Conservation (phyloP, 805 yeast species). For the Citeromyces nyonsensis region DNA sequence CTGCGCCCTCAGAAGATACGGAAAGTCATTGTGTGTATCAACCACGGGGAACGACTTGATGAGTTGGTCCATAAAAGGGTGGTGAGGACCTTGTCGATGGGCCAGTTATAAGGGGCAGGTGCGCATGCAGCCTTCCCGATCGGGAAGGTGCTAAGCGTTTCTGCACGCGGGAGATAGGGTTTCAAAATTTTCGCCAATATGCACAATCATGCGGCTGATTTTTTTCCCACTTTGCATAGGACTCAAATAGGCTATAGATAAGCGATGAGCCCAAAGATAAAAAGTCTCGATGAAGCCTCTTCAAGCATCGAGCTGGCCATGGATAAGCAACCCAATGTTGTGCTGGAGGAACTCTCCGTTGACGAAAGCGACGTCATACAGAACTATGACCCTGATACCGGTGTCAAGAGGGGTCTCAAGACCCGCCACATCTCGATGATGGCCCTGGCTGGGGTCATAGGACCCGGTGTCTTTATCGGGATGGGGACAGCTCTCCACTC, state of each 20-base stretch:
- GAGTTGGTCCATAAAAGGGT: constrained; percentile 6
- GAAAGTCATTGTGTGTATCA: constrained; percentile 36
- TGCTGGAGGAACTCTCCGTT: constrained; percentile 11
- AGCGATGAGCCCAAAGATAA: too few species aligned
- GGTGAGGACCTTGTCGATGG: too few species aligned
- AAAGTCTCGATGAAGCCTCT: too few species aligned
- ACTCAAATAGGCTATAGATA: too few species aligned
- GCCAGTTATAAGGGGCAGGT: too few species aligned
- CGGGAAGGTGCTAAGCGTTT: too few species aligned
- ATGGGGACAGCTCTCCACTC: constrained; percentile 30
- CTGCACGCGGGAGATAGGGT: too few species aligned
- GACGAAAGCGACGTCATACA: constrained; percentile 7
- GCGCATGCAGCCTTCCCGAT: too few species aligned
- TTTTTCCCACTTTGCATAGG: too few species aligned
- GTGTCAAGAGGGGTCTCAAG: constrained; percentile 25
- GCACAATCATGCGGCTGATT: too few species aligned
- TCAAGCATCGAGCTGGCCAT: constrained; percentile 8
- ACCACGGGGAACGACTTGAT: constrained; percentile 18
- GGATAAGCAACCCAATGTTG: constrained; percentile 13
- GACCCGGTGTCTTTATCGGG: constrained; percentile 39
- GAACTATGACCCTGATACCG: neutral
- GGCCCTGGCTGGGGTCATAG: constrained; percentile 42
- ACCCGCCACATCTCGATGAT: constrained; percentile 33
- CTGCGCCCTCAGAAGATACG: constrained; percentile 28
- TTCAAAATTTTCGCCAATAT: too few species aligned